Evolutionary conservation across 2,329 filamentous ascomycete species (phyloP).

Genomic region (Westerdykella sp.): DNA sequence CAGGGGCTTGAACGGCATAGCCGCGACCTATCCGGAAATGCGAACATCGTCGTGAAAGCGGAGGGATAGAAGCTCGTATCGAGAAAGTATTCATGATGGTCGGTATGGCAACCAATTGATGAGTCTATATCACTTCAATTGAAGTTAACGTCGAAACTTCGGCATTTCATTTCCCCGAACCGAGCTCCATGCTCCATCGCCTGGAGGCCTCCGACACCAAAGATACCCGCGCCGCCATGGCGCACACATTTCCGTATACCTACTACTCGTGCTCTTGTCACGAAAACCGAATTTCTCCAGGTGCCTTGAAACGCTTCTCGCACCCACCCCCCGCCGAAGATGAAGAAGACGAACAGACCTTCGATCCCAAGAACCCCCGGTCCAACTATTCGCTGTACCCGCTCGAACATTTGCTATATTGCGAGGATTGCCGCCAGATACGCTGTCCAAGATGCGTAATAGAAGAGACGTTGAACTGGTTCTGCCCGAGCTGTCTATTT

Average conservation of each 20-base stretch:
- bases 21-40: conserved; percentile 36
- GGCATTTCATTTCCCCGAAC: conserved; percentile 12
- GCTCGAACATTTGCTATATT: conserved; percentile 89
- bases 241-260: conserved; percentile 56
- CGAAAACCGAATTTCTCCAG: conserved; percentile 38
- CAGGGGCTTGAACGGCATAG: conserved; percentile 74
- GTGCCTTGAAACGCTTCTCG: conserved; percentile 29
- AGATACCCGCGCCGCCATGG: conserved; percentile 35
- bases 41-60: conserved; percentile 20
- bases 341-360: conserved; percentile 70
- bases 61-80: conserved; percentile 30
- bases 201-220: not conserved
- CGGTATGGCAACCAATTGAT: not conserved
- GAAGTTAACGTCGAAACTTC: conserved; percentile 1
- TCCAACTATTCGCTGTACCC: conserved; percentile 91
- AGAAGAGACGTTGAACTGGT: conserved; percentile 93
- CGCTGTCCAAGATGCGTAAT: conserved; percentile 86
- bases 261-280: conserved; percentile 61
- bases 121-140: too few species aligned
- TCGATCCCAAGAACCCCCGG: conserved; percentile 77
- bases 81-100: conserved; percentile 26
- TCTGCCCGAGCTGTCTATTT: conserved; percentile 90
- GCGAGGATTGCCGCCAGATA: conserved; percentile 95
- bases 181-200: not conserved
- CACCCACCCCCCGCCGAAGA: conserved; percentile 32